A percentile compares a stretch with the other conserved stretches of the same genome.
Conservation (phyloP, 2,329 filamentous ascomycete genomes). For the Albifimbria verrucaria region DNA sequence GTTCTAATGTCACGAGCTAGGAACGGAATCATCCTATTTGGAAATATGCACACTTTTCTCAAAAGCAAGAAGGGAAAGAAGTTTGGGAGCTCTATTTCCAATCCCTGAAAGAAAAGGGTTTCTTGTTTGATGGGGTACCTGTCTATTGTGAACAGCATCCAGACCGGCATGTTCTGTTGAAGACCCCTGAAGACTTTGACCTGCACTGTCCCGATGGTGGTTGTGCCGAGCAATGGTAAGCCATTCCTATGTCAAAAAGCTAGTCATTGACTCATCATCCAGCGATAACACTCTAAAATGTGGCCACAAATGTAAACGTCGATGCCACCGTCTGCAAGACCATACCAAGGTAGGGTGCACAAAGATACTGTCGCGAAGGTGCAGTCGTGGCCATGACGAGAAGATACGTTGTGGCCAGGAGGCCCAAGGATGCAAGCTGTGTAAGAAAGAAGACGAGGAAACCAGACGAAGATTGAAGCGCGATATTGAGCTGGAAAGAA, state of each 20-base stretch:
- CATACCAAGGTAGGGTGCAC: conserved; percentile 46
- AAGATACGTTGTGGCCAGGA: conserved; percentile 42
- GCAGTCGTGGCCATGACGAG: conserved; percentile 47
- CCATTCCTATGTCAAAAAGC: conserved; percentile 4
- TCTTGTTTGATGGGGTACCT: conserved; percentile 59
- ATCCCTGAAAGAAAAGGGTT: conserved; percentile 44
- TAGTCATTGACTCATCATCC: not conserved
- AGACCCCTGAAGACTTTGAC: conserved; percentile 55
- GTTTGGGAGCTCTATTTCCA: conserved; percentile 59
- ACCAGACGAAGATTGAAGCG: conserved; percentile 38
- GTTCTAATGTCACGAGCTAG: conserved; percentile 67
- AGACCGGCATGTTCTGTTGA: conserved; percentile 41
- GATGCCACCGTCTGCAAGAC: conserved; percentile 60
- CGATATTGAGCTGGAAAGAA: conserved; percentile 48
- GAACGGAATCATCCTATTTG: conserved; percentile 64
- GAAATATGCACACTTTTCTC: conserved; percentile 66
- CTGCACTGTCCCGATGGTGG: conserved; percentile 65
- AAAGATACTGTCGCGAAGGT: conserved; percentile 38
- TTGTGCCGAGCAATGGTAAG: conserved; percentile 61
- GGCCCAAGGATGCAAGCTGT: conserved; percentile 44
- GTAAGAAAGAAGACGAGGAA: conserved; percentile 46
- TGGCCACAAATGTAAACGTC: conserved; percentile 55
- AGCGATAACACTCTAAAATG: conserved; percentile 53
- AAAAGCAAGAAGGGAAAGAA: conserved; percentile 37
- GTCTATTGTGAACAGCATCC: conserved; percentile 60